Conservation (phyloP, 2,329 filamentous ascomycete genomes). For the Phialophora verrucosa region DNA sequence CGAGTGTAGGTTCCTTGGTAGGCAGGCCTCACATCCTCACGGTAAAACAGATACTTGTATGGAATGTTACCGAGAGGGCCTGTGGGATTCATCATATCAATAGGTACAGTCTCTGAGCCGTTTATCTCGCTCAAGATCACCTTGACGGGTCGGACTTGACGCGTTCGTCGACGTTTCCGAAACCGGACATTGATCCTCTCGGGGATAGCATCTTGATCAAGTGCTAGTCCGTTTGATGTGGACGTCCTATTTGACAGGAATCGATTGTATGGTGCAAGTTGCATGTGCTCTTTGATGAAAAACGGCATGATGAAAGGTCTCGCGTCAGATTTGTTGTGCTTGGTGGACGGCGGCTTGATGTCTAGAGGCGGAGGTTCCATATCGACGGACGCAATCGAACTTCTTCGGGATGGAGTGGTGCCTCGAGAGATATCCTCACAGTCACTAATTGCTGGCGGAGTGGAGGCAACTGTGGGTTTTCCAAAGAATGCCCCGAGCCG, state of each 20-base stretch:
- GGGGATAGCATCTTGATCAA: constrained; percentile 23
- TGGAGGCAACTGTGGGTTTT: constrained; percentile 46
- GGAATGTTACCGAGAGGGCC: constrained; percentile 44
- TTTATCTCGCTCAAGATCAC: constrained; percentile 65
- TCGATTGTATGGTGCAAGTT: constrained; percentile 63
- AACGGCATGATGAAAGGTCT: constrained; percentile 79
- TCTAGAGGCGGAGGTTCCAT: constrained; percentile 41
- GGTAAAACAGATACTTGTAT: constrained; percentile 65
- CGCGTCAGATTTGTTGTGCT: constrained; percentile 58
- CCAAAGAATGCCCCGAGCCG: constrained; percentile 58
- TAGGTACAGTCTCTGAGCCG: constrained; percentile 49
- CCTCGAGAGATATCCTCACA: constrained; percentile 29
- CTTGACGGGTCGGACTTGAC: constrained; percentile 56
- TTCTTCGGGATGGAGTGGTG: constrained; percentile 37
- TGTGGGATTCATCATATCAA: constrained; percentile 42
- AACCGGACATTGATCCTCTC: constrained; percentile 25
- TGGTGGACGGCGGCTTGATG: constrained; percentile 25
- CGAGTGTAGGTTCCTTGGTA: constrained; percentile 68
- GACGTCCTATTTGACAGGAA: constrained; percentile 24
- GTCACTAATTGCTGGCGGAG: constrained; percentile 36
- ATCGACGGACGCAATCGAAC: constrained; percentile 38
- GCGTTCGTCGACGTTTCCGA: constrained; percentile 20
- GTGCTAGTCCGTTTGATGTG: constrained; percentile 4
- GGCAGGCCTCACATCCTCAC: constrained; percentile 67
- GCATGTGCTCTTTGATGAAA: constrained; percentile 74